A percentile compares a stretch with the other conserved stretches of the same genome.
Evolutionary conservation across 495 filamentous ascomycete genomes (phyloP).

Genomic region (Penicillium crystallinum): DNA sequence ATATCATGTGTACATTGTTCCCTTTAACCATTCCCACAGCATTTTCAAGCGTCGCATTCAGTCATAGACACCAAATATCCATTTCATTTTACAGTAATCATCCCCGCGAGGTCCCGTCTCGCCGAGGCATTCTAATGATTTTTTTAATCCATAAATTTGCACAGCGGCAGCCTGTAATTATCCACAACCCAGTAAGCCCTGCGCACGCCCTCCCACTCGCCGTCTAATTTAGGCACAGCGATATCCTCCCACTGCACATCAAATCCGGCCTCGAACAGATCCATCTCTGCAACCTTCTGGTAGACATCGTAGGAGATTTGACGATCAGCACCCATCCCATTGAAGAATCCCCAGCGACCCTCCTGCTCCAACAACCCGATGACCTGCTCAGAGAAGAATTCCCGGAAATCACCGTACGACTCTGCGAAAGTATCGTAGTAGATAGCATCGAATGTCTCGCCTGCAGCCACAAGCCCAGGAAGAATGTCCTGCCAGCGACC

Average conservation of each 20-base stretch:
- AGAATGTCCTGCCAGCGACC: conserved; percentile 85
- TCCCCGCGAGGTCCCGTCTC: background rate
- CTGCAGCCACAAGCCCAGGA: conserved; percentile 61
- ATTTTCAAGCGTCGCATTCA: conserved; percentile 22
- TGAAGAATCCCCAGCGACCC: conserved; percentile 88
- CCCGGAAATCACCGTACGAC: conserved; percentile 74
- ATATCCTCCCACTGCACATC: conserved; percentile 84
- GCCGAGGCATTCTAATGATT: background rate
- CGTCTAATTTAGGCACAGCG: conserved; percentile 57
- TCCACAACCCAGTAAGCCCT: conserved; percentile 84
- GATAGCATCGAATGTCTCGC: conserved; percentile 78
- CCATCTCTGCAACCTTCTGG: conserved; percentile 85
- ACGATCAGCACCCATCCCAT: conserved; percentile 89
- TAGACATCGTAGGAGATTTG: conserved; percentile 95
- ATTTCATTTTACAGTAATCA: background rate
- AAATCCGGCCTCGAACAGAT: conserved; percentile 84
- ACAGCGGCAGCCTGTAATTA: conserved; percentile 64
- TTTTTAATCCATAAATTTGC: conserved; percentile 54
- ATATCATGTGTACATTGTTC: conserved; percentile 17
- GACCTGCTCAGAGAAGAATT: conserved; percentile 85
- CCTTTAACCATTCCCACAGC: conserved; percentile 16
- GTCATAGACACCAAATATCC: conserved; percentile 7
- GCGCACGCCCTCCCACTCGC: conserved; percentile 79
- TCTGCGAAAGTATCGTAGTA: conserved; percentile 99
- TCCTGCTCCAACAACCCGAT: conserved; percentile 68